Evolutionary conservation across 2,329 filamentous ascomycete species (phyloP), one percentile per base, ranked within the genome.

Genomic region (Fusarium sp.): DNA sequence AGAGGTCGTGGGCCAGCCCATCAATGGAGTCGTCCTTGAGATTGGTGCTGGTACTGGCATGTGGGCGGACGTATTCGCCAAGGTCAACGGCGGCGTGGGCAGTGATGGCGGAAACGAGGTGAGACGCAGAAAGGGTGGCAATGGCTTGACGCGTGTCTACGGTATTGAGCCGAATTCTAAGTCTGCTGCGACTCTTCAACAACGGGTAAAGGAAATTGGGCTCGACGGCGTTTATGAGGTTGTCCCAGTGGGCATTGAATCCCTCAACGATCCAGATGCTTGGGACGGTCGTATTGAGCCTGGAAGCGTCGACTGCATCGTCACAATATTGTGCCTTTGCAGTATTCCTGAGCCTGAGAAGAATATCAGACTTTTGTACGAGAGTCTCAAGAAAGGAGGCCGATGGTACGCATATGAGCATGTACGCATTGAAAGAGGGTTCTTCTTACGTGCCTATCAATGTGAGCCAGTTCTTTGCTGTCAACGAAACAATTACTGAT

Each of bases 321-420:
- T 89, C 42, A 82, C 84, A 3, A 74, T 88, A 23, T 76, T 88
- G 49, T 87, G 85, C 50, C 77, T 89, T 29, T 89, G 86, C 76
- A 84, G 83, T 64, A 87, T 89, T 46, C 87, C 87, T 0, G 80
- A 85, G 4, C 85, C 84, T 4, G 75, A 83, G 66, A 73, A 76
- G 63, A 84, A 87, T 56, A 80, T 86, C 57, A 73, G 72, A 53
- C 79, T 82, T 60, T 71, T 89, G 27, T 88, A 87, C 70, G 73
- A 77, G 29, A 80, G 82, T 48, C 76, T 89, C 56, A 87, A 85
- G 73, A 81, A 83, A 6, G 86, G 86, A 6, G 86, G 86, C 0
- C 75, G 81, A 33, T 88, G 85, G 85, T 85, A 87, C 58, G 79
- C 85, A 1, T 88, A 82, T 63, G 86, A 89, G 75, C 86, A 89